These are phyloP conservation scores for Anthracocystis panici-leucophaei DNA, from an alignment of 1,284 basidiomycete species.

Conservation along the genomic window DNA sequence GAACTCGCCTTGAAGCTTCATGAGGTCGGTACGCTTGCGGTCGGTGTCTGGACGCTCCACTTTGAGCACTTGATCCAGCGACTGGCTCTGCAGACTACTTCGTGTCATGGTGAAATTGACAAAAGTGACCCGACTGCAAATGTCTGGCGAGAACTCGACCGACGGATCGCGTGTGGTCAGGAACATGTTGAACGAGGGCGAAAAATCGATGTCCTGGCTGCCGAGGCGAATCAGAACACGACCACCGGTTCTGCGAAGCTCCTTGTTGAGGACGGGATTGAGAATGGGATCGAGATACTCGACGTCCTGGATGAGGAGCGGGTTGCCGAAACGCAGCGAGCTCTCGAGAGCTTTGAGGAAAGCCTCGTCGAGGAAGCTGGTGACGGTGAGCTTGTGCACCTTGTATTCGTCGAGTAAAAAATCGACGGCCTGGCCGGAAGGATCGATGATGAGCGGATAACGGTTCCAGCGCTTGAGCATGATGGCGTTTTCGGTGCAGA, in stretches of 20 bases:
- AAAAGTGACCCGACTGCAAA: conserved; percentile 98
- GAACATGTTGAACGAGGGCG: conserved; percentile 96
- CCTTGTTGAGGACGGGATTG: conserved; percentile 96
- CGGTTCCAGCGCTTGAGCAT: conserved; percentile 96
- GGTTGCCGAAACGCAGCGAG: conserved; percentile 98
- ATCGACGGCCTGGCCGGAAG: conserved; percentile 95
- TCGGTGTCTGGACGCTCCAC: conserved; percentile 97
- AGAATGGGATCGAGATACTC: conserved; percentile 98
- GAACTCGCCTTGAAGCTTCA: conserved; percentile 99
- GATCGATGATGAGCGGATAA: conserved; percentile 97
- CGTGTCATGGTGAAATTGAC: conserved; percentile 99
- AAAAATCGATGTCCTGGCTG: conserved; percentile 99
- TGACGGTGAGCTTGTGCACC: conserved; percentile 95
- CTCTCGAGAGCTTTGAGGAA: conserved; percentile 98
- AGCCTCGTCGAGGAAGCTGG: conserved; percentile 97
- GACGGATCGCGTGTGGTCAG: conserved; percentile 96
- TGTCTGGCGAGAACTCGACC: conserved; percentile 96
- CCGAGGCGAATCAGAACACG: conserved; percentile 97
- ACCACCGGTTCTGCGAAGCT: conserved; percentile 87
- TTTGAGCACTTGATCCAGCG: conserved; percentile 94
- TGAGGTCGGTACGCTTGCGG: conserved; percentile 94
- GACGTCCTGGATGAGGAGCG: conserved; percentile 95
- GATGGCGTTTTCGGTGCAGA: conserved; percentile 98
- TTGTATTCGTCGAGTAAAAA: conserved; percentile 96
- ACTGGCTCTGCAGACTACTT: conserved; percentile 97